Base-by-base conservation (phyloP, 352 stramenopile species). In the Globisporangium carolinianum region DNA sequence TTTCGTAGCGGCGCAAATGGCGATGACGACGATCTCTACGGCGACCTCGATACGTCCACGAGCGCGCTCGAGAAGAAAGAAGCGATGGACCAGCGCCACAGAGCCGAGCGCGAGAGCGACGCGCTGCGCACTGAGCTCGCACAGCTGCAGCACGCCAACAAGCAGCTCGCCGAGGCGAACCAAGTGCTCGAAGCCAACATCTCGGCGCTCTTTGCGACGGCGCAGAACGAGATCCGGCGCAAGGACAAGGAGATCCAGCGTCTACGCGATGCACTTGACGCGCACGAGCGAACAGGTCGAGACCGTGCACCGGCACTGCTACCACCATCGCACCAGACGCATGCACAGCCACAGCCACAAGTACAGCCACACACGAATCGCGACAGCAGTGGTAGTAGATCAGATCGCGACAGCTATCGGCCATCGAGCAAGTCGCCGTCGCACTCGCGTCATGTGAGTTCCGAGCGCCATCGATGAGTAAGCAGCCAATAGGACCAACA, bases 231-330 rank as follows among this genome's bases (percentile, higher is more conserved):
- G 57, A 67, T 94, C 49, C 69, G 71, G 43, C 83, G 83, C 51
- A 94, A 94, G 62, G 79, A 89, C 55, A 83, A 78, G 38, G 76
- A 91, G 60, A 91, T 94, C 60, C 70, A 82, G 60, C 70, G 75
- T 0, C 67, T 94, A 32, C 76, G 83, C 18, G 72, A 76, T 32
- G 68, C 66, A 47, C 57, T 90, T 15, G 67, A 80, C 48, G 51
- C 24, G 12, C 54, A 55, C 12, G 57, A 61, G 43, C 53, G 58
- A 4, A 38, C 14, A 12, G 45, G 15, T 39, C 35, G 48, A 10
- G 48, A 53, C 6, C 48, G 48, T 15, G 6, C 51, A 14, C 37
- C 7, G 24, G 24, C 24, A 32, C 24, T 2, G 24, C 24, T 32
- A 32, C 24, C 24, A 32, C 24, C 24, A 32, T 32, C 24, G 24